These are phyloP conservation scores for Tricholoma flavovirens DNA, from an alignment of 768 basidiomycete species.

Conservation along the genomic window DNA sequence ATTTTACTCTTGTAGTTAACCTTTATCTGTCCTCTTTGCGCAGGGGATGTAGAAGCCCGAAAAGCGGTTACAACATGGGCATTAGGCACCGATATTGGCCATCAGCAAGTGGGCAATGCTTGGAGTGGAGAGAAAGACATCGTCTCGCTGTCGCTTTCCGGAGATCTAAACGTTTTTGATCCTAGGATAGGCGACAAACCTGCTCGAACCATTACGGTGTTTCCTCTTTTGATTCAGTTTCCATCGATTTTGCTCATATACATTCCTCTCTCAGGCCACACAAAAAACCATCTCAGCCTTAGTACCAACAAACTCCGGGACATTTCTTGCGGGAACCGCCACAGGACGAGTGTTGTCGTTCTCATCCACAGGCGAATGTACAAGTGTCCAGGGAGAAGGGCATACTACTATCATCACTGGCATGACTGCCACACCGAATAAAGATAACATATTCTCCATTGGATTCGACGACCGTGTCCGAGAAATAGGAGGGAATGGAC, in stretches of 20 bases:
- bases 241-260: neutral
- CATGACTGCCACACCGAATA: slow-evolving; percentile 41
- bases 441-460: slow-evolving; percentile 54
- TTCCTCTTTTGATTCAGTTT: neutral
- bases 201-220: slow-evolving; percentile 54
- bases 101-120: slow-evolving; percentile 87
- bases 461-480: slow-evolving; percentile 80
- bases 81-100: slow-evolving; percentile 63
- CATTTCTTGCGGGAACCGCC: slow-evolving; percentile 76
- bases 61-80: slow-evolving; percentile 67
- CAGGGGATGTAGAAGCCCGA: slow-evolving; percentile 78
- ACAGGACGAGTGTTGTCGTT: slow-evolving; percentile 74
- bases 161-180: slow-evolving; percentile 81
- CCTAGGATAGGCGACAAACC: slow-evolving; percentile 58
- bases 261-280: slow-evolving; percentile 48
- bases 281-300: slow-evolving; percentile 76
- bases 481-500: slow-evolving; percentile 48
- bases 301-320: slow-evolving; percentile 36
- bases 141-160: slow-evolving; percentile 78
- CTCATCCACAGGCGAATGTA: slow-evolving; percentile 40
- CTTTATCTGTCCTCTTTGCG: neutral
- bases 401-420: slow-evolving; percentile 70
- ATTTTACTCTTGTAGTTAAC: neutral
- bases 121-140: slow-evolving; percentile 71
- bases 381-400: slow-evolving; percentile 50